Percentiles rank a stretch among this genome's conserved stretches.
Evolutionary conservation across 805 yeast genomes (phyloP).

Genomic region (Suhomyces prunicola): DNA sequence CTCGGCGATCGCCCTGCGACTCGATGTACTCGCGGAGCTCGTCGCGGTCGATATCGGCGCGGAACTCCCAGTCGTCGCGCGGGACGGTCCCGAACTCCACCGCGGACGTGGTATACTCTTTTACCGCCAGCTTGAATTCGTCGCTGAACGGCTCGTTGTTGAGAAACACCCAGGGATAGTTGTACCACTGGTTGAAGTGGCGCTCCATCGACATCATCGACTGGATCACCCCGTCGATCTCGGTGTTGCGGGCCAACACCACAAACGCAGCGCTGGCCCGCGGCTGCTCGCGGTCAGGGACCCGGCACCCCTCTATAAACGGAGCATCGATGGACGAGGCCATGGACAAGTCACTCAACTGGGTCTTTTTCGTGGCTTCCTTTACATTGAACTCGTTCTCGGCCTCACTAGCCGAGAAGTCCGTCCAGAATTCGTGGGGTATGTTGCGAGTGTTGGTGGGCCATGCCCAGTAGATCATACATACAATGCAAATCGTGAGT

Average conservation of each 20-base stretch:
- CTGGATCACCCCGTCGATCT: constrained; percentile 68
- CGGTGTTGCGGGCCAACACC: constrained; percentile 78
- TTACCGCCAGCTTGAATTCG: constrained; percentile 56
- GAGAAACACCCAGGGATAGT: constrained; percentile 88
- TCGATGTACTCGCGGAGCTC: constrained; percentile 57
- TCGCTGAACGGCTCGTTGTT: constrained; percentile 74
- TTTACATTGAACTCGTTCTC: not conserved
- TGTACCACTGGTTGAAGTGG: constrained; percentile 90
- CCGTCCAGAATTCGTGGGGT: not conserved
- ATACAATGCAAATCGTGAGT: not conserved
- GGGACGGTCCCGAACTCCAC: constrained; percentile 73
- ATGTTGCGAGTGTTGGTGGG: not conserved
- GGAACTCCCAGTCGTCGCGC: constrained; percentile 65
- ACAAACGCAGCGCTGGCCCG: constrained; percentile 83
- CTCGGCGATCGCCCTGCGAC: constrained; percentile 76
- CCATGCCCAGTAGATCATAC: not conserved
- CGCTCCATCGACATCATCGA: constrained; percentile 76
- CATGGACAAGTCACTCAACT: constrained; percentile 13
- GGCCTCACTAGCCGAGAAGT: not conserved
- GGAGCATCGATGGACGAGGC: constrained; percentile 33
- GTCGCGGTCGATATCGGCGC: constrained; percentile 34
- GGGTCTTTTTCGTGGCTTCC: constrained; percentile 1
- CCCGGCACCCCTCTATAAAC: constrained; percentile 54
- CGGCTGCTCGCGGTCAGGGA: constrained; percentile 36
- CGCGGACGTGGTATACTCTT: constrained; percentile 51